Base-by-base conservation (phyloP, 306 rosid genomes). In the Vigna reflexopilosa region DNA sequence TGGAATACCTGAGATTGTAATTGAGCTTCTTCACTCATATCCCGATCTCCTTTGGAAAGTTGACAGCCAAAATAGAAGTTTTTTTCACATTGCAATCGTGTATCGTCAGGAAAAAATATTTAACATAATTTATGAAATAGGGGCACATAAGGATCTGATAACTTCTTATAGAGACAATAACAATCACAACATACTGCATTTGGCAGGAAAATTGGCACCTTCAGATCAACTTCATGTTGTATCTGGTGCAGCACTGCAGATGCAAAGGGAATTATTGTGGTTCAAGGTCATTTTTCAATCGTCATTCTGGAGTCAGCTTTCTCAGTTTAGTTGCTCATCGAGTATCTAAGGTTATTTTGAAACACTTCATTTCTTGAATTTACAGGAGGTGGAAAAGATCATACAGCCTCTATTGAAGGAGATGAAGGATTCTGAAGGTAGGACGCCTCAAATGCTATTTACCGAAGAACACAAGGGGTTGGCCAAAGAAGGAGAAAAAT, bases 401-500 rank as follows among this genome's bases (percentile, higher is more conserved):
- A 30, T 48, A 48, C 58, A 69, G 16, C 74, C 74, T 24, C 74
- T 69, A 8, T 48, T 69, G 58, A 69, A 69, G 58, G 74, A 69
- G 57, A 69, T 26, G 28, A 47, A 48, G 6, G 74, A 70, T 49
- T 70, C 75, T 55, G 16, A 70, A 70, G 61, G 75, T n/a, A 70
- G 45, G 15, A 70, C 75, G 32, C 75, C 75, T 70, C 75, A 70
- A 70, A 70, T 49, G 28, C 16, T 70, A 30, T 70, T 70, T 11
- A 49, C 59, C 2, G 75, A 70, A 59, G 75, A 70, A 30, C 75
- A 70, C 61, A 70, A 28, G 40, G 61, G 6, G n/a, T 50, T 70
- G 61, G 75, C 75, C 75, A 49, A 49, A 70, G 75, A 70, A 70
- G 75, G 75, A 49, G 75, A 70, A n/a, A 49, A 70, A 57, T 70